Base-by-base conservation (phyloP, 768 basidiomycete species). In the Scleroderma citrinum region DNA sequence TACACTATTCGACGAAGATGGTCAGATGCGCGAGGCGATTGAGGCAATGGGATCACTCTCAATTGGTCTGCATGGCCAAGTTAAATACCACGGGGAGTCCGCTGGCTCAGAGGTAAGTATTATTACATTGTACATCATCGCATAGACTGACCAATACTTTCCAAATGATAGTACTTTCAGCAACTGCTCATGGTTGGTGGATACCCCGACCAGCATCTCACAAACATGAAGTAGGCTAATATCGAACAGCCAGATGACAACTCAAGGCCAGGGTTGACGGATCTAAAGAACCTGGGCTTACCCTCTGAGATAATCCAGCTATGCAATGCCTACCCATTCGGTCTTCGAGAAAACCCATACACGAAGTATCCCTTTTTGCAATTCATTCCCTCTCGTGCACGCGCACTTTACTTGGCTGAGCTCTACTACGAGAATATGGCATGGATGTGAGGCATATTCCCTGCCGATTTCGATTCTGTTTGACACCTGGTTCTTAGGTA, bases 281-380 rank as follows among this genome's bases (percentile, higher is more conserved):
- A 65, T 16, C 56, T 59, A 12, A 53, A 58, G 38, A 44, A 56
- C 32, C 46, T 74, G 29, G 62, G 69, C 34, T 63, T 80, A 31
- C 74, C 77, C 8, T 44, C 46, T 11, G 75, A 76, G 48, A 68
- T 80, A 21, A 50, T 73, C 19, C 67, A 70, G 14, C 69, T 80
- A 7, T 69, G 71, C 56, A 65, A 73, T 37, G 69, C 77, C 5
- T 79, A 76, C 54, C 78, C 78, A 8, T 71, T 77, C 26, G 78
- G 77, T 17, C 50, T 74, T 44, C 69, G 62, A 30, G 72, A 72
- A 37, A 65, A 64, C 36, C 61, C 60, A 12, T 68, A 72, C 53
- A 56, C 59, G 39, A 76, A 70, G 40, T 52, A 52, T 3, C 49
- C 69, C 21, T 78, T 79, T 48, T 37, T 56, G 4, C 56, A 65